These are phyloP conservation scores for Scytalidium lignicola DNA, from an alignment of 2,329 filamentous ascomycete species.

Conservation along the genomic window DNA sequence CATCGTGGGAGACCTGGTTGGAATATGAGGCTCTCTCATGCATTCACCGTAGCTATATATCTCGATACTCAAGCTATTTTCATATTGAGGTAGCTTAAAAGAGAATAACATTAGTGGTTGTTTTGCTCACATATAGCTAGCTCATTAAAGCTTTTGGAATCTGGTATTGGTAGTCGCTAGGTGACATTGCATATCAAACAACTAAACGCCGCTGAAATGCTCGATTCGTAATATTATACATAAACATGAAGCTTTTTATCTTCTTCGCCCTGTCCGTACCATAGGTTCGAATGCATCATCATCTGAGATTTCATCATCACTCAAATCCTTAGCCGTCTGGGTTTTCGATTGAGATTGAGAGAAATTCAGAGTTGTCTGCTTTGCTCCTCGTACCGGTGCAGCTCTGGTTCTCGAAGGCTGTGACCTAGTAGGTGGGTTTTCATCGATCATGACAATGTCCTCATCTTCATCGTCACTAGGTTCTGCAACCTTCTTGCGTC, in stretches of 20 bases:
- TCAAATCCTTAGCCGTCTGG: conserved; percentile 48
- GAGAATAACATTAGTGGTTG: too few species aligned
- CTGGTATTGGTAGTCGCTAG: too few species aligned
- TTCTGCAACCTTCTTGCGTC: conserved; percentile 35
- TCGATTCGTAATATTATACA: not conserved
- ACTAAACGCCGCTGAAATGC: not conserved
- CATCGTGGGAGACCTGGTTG: too few species aligned
- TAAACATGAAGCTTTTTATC: not conserved
- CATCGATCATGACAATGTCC: conserved; percentile 50
- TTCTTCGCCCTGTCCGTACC: not conserved
- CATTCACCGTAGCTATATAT: too few species aligned
- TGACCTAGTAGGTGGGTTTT: conserved; percentile 32
- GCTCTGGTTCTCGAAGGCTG: conserved; percentile 23
- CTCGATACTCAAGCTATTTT: too few species aligned
- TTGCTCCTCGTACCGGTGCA: conserved; percentile 25
- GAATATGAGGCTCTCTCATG: too few species aligned
- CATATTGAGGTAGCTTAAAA: too few species aligned
- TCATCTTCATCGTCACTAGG: conserved; percentile 36
- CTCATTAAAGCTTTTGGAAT: too few species aligned
- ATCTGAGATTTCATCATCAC: conserved; percentile 61
- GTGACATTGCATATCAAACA: too few species aligned
- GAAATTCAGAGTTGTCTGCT: conserved; percentile 48
- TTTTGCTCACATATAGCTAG: too few species aligned
- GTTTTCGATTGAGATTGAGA: conserved; percentile 33
- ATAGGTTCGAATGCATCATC: conserved; percentile 50